Evolutionary conservation across 2,329 filamentous ascomycete species (phyloP), one percentile per base, ranked within the genome.

Genomic region (Exophiala spinifera): DNA sequence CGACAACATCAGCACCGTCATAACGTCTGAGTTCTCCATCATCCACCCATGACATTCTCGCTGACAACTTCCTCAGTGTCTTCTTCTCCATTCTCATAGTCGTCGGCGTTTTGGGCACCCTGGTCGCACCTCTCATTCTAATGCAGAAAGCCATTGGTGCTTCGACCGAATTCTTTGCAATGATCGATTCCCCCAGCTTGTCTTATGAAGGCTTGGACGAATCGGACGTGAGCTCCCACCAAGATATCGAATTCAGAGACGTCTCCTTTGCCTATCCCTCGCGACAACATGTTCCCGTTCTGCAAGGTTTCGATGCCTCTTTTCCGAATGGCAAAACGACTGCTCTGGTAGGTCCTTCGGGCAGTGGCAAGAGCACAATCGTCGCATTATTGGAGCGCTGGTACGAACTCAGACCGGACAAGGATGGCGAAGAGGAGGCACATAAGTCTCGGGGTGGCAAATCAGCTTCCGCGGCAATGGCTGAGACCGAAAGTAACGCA

Each of bases 71-170:
- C 20, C 8, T 11, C 20, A 70, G 69, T 19, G 69, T 70, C 1
- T 68, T 71, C 47, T 71, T 72, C 46, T 72, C 70, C 0, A 57
- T 76, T 53, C 64, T 77, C 43, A 70, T 75, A 31, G 75, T 74
- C 53, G 68, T 72, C 57, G 70, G 70, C 3, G 64, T 75, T 3
- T 56, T 78, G 31, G 67, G 68, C 14, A 59, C 54, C 10, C 64
- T 71, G 21, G 65, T 65, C 10, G 57, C 65, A 3, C 70, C 71
- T 1, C 42, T 73, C 19, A 69, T 72, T 53, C 62, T 65, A 2
- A 65, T 74, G 4, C 65, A 64, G 11, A 72, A 73, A 46, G 95
- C 95, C 85, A 86, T 89, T 62, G 95, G 96, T 73, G 91, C 91
- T 0, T 89, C 91, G 68, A 80, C 90, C 50, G 88, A 91, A 1